Evolutionary conservation across 805 yeast species (phyloP), one percentile per base, ranked within the genome.

Genomic region (Metschnikowia bowlesiae): DNA sequence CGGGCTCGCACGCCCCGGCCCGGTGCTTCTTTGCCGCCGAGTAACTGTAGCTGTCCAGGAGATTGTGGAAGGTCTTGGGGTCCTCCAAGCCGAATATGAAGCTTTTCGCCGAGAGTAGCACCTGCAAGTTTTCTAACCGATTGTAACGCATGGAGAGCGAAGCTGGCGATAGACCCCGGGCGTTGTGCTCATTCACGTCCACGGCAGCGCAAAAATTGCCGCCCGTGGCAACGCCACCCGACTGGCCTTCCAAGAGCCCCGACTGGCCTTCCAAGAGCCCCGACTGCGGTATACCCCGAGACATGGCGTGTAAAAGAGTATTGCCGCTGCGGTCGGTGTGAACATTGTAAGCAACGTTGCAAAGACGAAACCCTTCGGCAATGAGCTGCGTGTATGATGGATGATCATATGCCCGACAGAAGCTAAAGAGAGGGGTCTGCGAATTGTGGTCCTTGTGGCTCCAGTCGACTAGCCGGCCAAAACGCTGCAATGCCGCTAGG

Each of bases 341-440:
- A 30, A 81, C 83, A 40, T 70, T 70, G 53, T 79, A 76, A 52
- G 79, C 71, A 44, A 83, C 71, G 78, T 83, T 80, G 26, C 62
- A 55, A 2, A 60, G 54, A 46, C 61, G 62, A 47, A 85, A 74
- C 0, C 82, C 80, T 10, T 61, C 65, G 14, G 56, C 44, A 5
- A 88, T 67, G 57, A 88, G 61, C 3, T 61, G 60, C 2, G 71
- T 62, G 63, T 90, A 91, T 33, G 81, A 66, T 0, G 79, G 69
- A 55, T 87, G 90, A 63, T 90, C 97, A 65, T 91, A 91, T 55
- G 90, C 82, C 48, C 96, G 69, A 55, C 89, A 82, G 2, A 88
- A 67, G 2, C 89, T 78, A 65, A 86, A 81, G 8, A 92, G 68
- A 0, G 97, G 95, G 0, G 97, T 88, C 57, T 87, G 88, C 0